These are phyloP conservation scores for Melaleuca alternifolia DNA, from an alignment of 345 rosid species.

Conservation along the genomic window DNA sequence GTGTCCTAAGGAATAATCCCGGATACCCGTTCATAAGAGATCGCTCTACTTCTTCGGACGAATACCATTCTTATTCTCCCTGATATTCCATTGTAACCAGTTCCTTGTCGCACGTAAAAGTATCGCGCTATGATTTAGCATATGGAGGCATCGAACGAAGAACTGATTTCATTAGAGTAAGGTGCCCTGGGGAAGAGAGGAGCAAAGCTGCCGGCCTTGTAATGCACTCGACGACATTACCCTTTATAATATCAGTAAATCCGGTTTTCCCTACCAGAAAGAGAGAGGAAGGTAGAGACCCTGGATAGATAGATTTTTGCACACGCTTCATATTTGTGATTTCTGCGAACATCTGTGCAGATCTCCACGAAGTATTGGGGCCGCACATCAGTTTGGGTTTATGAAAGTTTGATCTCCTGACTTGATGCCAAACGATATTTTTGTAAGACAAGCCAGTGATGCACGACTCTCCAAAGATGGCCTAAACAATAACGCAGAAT, in stretches of 20 bases:
- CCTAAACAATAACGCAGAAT: not conserved
- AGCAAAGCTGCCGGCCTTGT: not conserved
- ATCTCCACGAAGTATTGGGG: not conserved
- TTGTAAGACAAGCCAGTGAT: not conserved
- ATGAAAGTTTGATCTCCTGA: not conserved
- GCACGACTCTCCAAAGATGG: not conserved
- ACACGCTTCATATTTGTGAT: not conserved
- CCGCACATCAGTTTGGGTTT: not conserved
- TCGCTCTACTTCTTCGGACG: not conserved
- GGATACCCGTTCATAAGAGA: not conserved
- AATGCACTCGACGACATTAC: not conserved
- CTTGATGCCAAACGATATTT: not conserved
- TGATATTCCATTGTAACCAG: not conserved
- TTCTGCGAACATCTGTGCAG: not conserved
- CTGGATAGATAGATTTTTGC: not conserved
- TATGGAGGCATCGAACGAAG: not conserved
- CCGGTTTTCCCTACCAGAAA: not conserved
- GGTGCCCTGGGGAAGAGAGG: not conserved
- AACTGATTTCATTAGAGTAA: not conserved
- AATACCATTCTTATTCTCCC: not conserved
- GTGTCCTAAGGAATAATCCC: not conserved
- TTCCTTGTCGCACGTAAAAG: not conserved
- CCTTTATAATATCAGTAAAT: not conserved
- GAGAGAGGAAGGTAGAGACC: not conserved
- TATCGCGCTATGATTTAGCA: not conserved